Evolutionary conservation across 352 stramenopile genomes (phyloP).

Genomic region (Phytophthora tubulina): DNA sequence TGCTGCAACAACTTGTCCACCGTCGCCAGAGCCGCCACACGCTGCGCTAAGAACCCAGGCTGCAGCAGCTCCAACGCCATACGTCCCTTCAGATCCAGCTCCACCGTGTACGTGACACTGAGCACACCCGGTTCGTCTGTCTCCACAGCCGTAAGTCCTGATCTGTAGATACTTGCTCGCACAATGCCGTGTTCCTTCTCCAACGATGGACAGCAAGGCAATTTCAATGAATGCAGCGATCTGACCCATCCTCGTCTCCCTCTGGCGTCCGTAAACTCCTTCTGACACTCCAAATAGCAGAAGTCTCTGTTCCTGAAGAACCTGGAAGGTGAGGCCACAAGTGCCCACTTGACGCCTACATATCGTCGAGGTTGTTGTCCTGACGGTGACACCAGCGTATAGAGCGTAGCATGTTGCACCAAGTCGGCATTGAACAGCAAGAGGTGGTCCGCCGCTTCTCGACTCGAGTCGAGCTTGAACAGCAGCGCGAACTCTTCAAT

Average conservation of each 20-base stretch:
- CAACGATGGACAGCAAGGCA: conserved; percentile 64
- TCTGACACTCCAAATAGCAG: conserved; percentile 88
- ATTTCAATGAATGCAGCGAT: conserved; percentile 66
- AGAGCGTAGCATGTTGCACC: conserved; percentile 76
- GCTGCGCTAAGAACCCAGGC: conserved; percentile 70
- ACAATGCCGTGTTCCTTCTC: conserved; percentile 70
- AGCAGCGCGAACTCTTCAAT: conserved; percentile 87
- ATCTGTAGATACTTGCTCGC: conserved; percentile 84
- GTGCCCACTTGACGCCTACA: conserved; percentile 86
- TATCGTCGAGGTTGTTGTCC: conserved; percentile 77
- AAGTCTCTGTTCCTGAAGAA: conserved; percentile 85
- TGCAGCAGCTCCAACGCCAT: conserved; percentile 76
- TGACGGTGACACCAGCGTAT: conserved; percentile 76
- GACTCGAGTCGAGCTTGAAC: conserved; percentile 83
- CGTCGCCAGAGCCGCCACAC: conserved; percentile 69
- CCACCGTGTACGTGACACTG: conserved; percentile 84
- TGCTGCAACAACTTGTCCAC: conserved; percentile 86
- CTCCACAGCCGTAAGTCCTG: conserved; percentile 81
- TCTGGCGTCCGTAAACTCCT: conserved; percentile 77
- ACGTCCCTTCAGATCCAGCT: conserved; percentile 88
- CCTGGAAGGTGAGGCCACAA: conserved; percentile 74
- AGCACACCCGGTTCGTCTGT: conserved; percentile 77
- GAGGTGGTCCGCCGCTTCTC: conserved; percentile 66
- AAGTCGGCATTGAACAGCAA: conserved; percentile 85
- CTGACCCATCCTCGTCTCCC: conserved; percentile 69